Evolutionary conservation across 371 early-diverging fungal genomes (phyloP).

Genomic region (Actinomortierella wolfii): DNA sequence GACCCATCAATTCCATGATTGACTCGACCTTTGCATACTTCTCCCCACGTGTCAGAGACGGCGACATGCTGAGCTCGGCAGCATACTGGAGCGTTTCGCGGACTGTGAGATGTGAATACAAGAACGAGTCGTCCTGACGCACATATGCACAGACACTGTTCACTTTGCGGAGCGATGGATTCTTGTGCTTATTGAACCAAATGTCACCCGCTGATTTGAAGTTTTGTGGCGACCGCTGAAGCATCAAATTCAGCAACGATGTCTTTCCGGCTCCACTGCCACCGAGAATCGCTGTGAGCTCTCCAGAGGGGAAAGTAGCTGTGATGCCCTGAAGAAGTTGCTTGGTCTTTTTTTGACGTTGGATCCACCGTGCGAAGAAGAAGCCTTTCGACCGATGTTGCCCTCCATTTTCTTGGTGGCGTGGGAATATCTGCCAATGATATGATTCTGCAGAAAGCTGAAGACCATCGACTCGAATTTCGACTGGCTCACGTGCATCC

Average conservation of each 20-base stretch:
- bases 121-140: constrained; percentile 52
- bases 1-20: constrained; percentile 33
- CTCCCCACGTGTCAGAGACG: constrained; percentile 5
- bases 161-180: constrained; percentile 13
- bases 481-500: neutral
- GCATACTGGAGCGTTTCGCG: constrained; percentile 47
- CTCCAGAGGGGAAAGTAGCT: constrained; percentile 47
- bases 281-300: constrained; percentile 66
- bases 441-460: neutral
- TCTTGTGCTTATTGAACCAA: constrained; percentile 15
- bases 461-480: constrained; percentile 7
- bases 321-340: constrained; percentile 41
- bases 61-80: constrained; percentile 20
- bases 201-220: constrained; percentile 7
- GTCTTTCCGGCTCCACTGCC: constrained; percentile 67
- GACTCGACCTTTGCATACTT: constrained; percentile 15
- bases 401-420: too few relatives aligned
- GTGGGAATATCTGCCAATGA: too few relatives aligned
- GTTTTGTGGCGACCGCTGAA: constrained; percentile 3
- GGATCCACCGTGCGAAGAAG: too few relatives aligned
- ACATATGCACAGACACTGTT: constrained; percentile 46
- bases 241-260: constrained; percentile 53
- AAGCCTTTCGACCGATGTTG: too few relatives aligned
- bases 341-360: neutral
- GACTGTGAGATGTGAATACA: constrained; percentile 47